A percentile compares a stretch with the other conserved stretches of the same genome.
These are phyloP conservation scores for Apiotrichum brassicae DNA, from an alignment of 1,284 basidiomycete species.

Conservation along the genomic window DNA sequence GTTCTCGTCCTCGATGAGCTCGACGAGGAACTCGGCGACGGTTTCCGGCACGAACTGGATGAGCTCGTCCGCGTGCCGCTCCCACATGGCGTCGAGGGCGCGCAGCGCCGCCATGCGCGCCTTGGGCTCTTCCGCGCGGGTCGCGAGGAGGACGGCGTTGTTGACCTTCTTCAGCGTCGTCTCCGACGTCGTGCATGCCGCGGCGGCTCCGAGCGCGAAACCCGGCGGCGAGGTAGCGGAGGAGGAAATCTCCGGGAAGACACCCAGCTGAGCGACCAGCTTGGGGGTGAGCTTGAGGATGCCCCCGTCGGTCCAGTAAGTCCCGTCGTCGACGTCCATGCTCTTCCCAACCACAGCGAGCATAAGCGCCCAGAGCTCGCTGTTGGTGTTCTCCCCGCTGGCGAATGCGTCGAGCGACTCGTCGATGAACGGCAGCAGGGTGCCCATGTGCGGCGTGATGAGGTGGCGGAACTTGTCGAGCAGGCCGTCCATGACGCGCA, in stretches of 20 bases:
- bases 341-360: slow-evolving; percentile 63
- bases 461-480: slow-evolving; percentile 81
- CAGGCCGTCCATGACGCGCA: slow-evolving; percentile 63
- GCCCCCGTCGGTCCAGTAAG: slow-evolving; percentile 81
- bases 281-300: slow-evolving; percentile 58
- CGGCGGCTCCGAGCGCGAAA: slow-evolving; percentile 54
- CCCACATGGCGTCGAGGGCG: slow-evolving; percentile 70
- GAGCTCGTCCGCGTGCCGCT: slow-evolving; percentile 54
- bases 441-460: slow-evolving; percentile 84
- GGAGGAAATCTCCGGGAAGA: slow-evolving; percentile 11
- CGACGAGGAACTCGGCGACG: slow-evolving; percentile 50
- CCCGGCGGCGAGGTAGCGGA: slow-evolving; percentile 22
- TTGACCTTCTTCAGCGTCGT: slow-evolving; percentile 71
- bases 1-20: slow-evolving; percentile 51
- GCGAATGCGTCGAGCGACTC: slow-evolving; percentile 58
- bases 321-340: slow-evolving; percentile 73
- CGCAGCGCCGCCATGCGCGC: slow-evolving; percentile 64
- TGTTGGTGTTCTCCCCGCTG: slow-evolving; percentile 29
- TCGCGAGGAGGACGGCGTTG: slow-evolving; percentile 75
- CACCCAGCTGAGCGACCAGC: slow-evolving; percentile 60
- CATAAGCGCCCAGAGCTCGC: slow-evolving; percentile 59
- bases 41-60: slow-evolving; percentile 52
- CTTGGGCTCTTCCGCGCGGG: slow-evolving; percentile 67
- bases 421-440: slow-evolving; percentile 63
- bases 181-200: slow-evolving; percentile 55